Conservation (phyloP, 169 alveolate species). For the Besnoitia besnoiti region DNA sequence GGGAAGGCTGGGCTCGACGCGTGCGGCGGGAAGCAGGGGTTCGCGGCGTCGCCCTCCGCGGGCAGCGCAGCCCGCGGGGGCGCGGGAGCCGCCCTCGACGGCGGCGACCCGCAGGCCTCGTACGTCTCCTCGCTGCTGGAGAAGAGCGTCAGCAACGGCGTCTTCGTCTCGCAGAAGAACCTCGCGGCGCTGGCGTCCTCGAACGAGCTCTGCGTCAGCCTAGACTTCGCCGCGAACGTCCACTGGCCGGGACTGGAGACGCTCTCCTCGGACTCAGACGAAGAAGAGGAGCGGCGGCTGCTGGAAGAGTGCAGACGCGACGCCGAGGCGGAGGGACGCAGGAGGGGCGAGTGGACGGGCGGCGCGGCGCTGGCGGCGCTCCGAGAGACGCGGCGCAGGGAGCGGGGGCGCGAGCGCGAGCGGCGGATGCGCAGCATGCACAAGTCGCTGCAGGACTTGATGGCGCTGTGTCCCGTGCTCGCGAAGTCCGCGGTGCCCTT, state of each 20-base stretch:
- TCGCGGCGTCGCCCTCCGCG: neutral
- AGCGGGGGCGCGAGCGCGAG: neutral
- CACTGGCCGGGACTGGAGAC: slow-evolving; percentile 8
- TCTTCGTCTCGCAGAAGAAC: neutral
- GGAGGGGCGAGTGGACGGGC: neutral
- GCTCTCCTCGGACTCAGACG: slow-evolving; percentile 26
- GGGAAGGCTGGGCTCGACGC: too few species aligned
- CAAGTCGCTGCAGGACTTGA: neutral
- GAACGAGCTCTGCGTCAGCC: slow-evolving; percentile 18
- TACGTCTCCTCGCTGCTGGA: neutral
- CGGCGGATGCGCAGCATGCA: neutral
- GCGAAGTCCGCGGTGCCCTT: neutral
- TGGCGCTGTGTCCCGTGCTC: neutral
- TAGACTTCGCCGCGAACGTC: slow-evolving; percentile 34
- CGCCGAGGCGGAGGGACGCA: neutral
- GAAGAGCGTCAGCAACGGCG: slow-evolving; percentile 11
- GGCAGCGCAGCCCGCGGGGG: neutral
- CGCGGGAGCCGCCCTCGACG: neutral
- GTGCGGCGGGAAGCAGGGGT: neutral
- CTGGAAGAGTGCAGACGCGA: neutral
- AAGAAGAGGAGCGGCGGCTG: neutral
- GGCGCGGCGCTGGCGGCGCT: neutral
- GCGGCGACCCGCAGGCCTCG: neutral
- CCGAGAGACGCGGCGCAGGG: neutral
- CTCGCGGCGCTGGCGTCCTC: neutral